A percentile compares a stretch with the other conserved stretches of the same genome.
phyloP scores from a whole-genome alignment of 2,329 filamentous ascomycete species.

The Huntiella abstrusa region DNA sequence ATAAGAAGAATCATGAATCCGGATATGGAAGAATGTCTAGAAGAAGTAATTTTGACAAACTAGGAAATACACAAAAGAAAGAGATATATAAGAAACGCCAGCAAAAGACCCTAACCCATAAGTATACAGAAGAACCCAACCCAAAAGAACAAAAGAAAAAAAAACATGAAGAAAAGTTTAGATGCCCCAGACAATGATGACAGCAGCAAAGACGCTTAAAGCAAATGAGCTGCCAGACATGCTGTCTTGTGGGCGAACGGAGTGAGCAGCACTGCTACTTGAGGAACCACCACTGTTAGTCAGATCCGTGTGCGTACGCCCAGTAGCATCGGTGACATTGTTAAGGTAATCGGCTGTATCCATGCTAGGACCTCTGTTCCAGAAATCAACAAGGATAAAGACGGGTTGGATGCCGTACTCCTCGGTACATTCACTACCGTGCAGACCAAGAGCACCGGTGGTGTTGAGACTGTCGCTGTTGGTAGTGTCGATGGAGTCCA shows the following conservation, averaged over 20 bases:
- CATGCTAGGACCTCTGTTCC: conserved; percentile 52
- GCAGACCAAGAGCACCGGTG: conserved; percentile 33
- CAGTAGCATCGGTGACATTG: conserved; percentile 16
- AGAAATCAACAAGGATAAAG: conserved; percentile 67
- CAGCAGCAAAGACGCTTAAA: background rate
- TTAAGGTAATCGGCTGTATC: conserved; percentile 52
- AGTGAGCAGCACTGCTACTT: background rate
- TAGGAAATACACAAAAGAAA: too few relatives aligned
- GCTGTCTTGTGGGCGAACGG: background rate
- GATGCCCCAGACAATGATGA: background rate
- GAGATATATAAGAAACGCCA: too few relatives aligned
- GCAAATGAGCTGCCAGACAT: background rate
- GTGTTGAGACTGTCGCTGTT: conserved; percentile 40
- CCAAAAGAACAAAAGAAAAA: background rate
- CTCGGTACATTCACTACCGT: conserved; percentile 32
- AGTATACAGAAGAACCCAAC: too few relatives aligned
- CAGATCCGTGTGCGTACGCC: conserved; percentile 8
- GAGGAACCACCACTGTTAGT: conserved; percentile 4
- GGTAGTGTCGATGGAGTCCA: conserved; percentile 39
- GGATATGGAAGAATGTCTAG: too few relatives aligned
- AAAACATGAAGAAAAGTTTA: background rate
- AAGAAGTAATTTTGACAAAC: too few relatives aligned
- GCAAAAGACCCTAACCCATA: too few relatives aligned
- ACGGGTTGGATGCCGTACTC: conserved; percentile 47
- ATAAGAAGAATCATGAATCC: too few relatives aligned